Evolutionary conservation across 257 asterid genomes (phyloP).

Genomic region (Orobanche coerulescens): DNA sequence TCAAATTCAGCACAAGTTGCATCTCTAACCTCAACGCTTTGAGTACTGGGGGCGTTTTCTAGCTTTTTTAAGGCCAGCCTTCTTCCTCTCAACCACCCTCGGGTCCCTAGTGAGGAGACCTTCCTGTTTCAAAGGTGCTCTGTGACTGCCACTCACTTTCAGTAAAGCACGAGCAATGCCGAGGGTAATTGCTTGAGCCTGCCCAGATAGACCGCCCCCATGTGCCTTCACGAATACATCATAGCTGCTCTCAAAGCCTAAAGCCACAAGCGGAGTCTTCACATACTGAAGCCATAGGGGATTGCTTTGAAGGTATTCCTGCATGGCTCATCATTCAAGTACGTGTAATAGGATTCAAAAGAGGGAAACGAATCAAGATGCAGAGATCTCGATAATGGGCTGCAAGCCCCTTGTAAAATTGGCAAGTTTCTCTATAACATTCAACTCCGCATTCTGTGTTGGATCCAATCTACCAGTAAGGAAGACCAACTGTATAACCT

Average conservation of each 20-base stretch:
- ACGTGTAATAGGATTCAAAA: background rate
- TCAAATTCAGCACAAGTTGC: background rate
- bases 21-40: conserved; percentile 61
- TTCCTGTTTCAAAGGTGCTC: conserved; percentile 70
- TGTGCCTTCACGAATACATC: conserved; percentile 90
- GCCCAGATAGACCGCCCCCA: conserved; percentile 95
- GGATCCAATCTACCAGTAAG: too few relatives aligned
- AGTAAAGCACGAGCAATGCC: conserved; percentile 94
- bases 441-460: too few relatives aligned
- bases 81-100: conserved; percentile 93
- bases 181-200: conserved; percentile 87
- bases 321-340: conserved; percentile 12
- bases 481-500: too few relatives aligned
- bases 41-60: conserved; percentile 97
- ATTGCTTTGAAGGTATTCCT: conserved; percentile 98
- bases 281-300: conserved; percentile 94
- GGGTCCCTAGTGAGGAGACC: conserved; percentile 93
- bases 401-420: background rate
- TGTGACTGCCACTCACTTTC: conserved; percentile 79
- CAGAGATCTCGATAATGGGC: background rate
- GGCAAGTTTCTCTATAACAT: too few relatives aligned
- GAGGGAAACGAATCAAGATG: background rate
- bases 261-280: conserved; percentile 63
- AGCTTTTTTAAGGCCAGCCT: conserved; percentile 84
- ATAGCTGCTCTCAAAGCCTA: conserved; percentile 84